These are phyloP conservation scores for Fraxinus greggii DNA, from an alignment of 305 asterid species.

Conservation along the genomic window DNA sequence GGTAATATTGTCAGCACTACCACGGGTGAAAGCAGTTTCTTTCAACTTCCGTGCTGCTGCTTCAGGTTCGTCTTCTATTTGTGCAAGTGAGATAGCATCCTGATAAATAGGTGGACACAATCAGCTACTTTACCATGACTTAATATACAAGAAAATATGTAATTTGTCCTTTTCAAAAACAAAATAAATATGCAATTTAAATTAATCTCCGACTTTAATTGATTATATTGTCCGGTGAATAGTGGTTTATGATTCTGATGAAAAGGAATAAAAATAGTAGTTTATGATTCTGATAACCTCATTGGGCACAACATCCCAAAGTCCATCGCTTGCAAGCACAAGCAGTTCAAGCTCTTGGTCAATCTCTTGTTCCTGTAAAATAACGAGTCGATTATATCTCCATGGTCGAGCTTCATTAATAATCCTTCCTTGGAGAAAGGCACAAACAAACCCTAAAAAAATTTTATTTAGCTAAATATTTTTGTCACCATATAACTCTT, in stretches of 20 bases:
- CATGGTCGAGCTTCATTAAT: neutral
- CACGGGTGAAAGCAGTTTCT: constrained; percentile 87
- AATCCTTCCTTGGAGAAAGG: neutral
- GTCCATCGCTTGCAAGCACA: constrained; percentile 94
- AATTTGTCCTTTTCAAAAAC: neutral
- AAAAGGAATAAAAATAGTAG: neutral
- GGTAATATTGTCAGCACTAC: constrained; percentile 96
- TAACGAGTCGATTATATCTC: neutral
- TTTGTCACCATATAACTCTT: neutral
- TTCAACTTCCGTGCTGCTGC: constrained; percentile 90
- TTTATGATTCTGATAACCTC: constrained; percentile 50
- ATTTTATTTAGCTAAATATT: neutral
- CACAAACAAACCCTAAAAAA: neutral
- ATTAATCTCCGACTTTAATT: neutral
- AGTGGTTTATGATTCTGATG: neutral
- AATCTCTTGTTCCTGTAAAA: constrained; percentile 73
- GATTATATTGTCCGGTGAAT: neutral
- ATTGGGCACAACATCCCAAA: constrained; percentile 97
- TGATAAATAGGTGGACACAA: constrained; percentile 25
- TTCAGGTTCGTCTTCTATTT: constrained; percentile 72
- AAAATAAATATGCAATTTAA: neutral
- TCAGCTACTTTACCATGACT: neutral
- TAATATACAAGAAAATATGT: neutral
- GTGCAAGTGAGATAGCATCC: constrained; percentile 89
- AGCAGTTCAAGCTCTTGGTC: constrained; percentile 81